Base-by-base conservation (phyloP, 2,329 filamentous ascomycete species). In the Verticillium isaacii region DNA sequence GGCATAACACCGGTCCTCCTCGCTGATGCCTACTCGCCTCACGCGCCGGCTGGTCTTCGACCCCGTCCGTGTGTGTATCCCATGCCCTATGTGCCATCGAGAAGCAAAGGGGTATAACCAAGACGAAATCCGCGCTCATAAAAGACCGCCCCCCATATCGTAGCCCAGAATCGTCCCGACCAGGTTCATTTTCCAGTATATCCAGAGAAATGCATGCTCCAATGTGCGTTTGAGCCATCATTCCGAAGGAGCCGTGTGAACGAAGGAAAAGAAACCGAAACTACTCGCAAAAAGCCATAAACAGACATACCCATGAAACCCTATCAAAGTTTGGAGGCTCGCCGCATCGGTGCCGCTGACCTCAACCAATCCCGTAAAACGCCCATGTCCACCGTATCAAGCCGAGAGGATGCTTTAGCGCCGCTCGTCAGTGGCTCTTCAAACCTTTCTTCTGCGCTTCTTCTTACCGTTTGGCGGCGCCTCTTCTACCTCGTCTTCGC, bases 401-500 rank as follows among this genome's bases (percentile, higher is more conserved):
- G n/a, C 41, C n/a, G 41, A n/a, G 41, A 50, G 41, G 41, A 50
- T 50, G 41, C 41, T 50, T 50, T 23, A n/a, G 41, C 41, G 56
- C 32, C 56, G 19, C 56, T 39, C 23, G 32, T 39, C 56, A 58
- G 32, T 58, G 34, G 34, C 37, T 50, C 23, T 32, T 58, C 37
- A 58, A 37, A 32, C 23, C 56, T 19, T 58, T 34, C 39, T 56
- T 32, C 25, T 34, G 15, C 59, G 34, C 54, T 60, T 60, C 52
- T 52, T 32, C 56, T 58, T 58, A 37, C 56, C 34, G 37, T 34
- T 45, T 7, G 56, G 32, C 11, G 41, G 14, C 25, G 29, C 41
- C 9, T 60, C 63, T 3, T 68, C 74, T 11, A 77, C 76, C 3
- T 77, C 76, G 2, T 79, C 77, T 3, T 78, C 79, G 19, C 80